Evolutionary conservation across 768 basidiomycete genomes (phyloP).

Genomic region (Termitomyces sp.): DNA sequence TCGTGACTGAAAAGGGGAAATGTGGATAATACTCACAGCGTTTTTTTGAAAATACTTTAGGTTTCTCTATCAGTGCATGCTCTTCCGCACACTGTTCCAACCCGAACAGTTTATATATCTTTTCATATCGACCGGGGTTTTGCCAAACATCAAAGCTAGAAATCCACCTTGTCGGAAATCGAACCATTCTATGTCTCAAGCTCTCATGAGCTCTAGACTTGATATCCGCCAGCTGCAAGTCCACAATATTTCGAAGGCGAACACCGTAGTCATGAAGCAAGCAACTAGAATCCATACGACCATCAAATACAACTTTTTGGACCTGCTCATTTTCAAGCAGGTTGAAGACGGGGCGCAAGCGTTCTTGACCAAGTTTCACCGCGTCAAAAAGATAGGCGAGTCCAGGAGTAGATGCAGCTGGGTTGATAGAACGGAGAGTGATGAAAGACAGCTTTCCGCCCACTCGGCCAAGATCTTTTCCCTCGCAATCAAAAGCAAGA

Average conservation of each 20-base stretch:
- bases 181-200: not conserved
- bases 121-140: not conserved
- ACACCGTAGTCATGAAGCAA: slow-evolving; percentile 12
- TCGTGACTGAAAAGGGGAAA: not conserved
- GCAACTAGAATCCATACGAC: slow-evolving; percentile 15
- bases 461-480: slow-evolving; percentile 3
- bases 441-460: slow-evolving; percentile 12
- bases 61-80: not conserved
- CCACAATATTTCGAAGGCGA: slow-evolving; percentile 9
- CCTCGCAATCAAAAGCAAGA: slow-evolving; percentile 15
- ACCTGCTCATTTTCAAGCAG: slow-evolving; percentile 9
- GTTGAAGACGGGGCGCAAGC: slow-evolving; percentile 9
- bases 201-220: slow-evolving; percentile 3
- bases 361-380: not conserved
- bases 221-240: slow-evolving; percentile 16
- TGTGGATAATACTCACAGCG: not conserved
- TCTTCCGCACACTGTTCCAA: not conserved
- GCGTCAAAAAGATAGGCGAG: slow-evolving; percentile 14
- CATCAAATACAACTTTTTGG: slow-evolving; percentile 16
- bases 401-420: not conserved
- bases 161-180: not conserved
- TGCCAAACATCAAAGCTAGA: not conserved
- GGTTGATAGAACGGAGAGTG: slow-evolving; percentile 3
- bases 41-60: not conserved
- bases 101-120: slow-evolving; percentile 1